Conservation (phyloP, 768 basidiomycete species). For the Rossbeevera mucosa region DNA sequence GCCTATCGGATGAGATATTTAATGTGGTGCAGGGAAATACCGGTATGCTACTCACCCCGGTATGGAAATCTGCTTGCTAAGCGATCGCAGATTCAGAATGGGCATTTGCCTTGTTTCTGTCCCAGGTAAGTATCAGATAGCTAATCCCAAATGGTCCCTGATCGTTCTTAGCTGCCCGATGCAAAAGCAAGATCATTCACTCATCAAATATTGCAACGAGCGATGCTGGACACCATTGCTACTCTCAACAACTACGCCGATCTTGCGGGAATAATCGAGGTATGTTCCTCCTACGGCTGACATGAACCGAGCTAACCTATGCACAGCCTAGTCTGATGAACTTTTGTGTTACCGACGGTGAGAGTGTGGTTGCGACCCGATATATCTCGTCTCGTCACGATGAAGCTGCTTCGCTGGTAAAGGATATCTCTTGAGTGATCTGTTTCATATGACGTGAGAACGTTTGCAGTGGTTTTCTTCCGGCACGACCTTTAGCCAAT, state of each 20-base stretch:
- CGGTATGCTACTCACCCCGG: constrained; percentile 39
- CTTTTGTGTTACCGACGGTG: constrained; percentile 94
- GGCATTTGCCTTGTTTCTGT: constrained; percentile 90
- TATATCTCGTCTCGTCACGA: constrained; percentile 91
- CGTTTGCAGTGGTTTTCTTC: constrained; percentile 82
- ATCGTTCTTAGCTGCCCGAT: constrained; percentile 61
- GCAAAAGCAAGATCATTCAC: constrained; percentile 73
- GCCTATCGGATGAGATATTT: constrained; percentile 80
- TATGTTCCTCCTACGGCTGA: constrained; percentile 23
- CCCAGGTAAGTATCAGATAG: constrained; percentile 47
- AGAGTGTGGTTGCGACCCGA: constrained; percentile 88
- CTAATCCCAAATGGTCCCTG: constrained; percentile 2
- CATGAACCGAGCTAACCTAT: constrained; percentile 1
- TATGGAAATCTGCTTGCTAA: background rate
- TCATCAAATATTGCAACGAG: constrained; percentile 64
- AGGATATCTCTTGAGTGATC: constrained; percentile 14
- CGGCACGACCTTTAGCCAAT: constrained; percentile 91
- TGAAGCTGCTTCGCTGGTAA: constrained; percentile 86
- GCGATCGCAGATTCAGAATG: constrained; percentile 79
- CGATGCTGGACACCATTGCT: constrained; percentile 86
- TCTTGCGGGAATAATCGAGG: constrained; percentile 70
- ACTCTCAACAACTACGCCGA: constrained; percentile 72
- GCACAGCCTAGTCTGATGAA: constrained; percentile 84
- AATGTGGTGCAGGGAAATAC: constrained; percentile 90
- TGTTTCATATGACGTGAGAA: constrained; percentile 5